These are phyloP conservation scores for Candida boidinii DNA, from an alignment of 805 yeast genomes.

Conservation along the genomic window DNA sequence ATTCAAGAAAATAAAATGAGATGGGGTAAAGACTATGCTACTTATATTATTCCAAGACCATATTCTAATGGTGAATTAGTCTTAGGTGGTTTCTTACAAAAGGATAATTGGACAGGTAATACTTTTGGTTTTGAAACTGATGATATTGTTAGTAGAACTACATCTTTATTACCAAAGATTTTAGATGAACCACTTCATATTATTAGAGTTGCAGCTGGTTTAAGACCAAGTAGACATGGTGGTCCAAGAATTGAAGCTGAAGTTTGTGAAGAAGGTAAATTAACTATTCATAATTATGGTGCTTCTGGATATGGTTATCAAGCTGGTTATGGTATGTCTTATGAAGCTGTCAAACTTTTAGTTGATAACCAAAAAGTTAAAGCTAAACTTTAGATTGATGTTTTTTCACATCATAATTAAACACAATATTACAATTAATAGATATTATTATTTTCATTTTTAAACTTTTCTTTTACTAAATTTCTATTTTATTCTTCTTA, in stretches of 20 bases:
- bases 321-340: constrained; percentile 56
- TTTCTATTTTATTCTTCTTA: too few species aligned
- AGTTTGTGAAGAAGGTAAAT: constrained; percentile 28
- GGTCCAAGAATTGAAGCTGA: constrained; percentile 66
- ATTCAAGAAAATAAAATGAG: constrained; percentile 47
- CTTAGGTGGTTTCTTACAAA: constrained; percentile 68
- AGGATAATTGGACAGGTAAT: constrained; percentile 53
- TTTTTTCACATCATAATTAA: too few species aligned
- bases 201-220: constrained; percentile 60
- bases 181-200: constrained; percentile 37
- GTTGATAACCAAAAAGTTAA: background rate
- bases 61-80: constrained; percentile 56
- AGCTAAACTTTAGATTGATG: background rate
- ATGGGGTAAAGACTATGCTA: constrained; percentile 55
- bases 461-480: too few species aligned
- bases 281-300: constrained; percentile 65
- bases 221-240: constrained; percentile 70
- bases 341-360: constrained; percentile 32
- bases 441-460: too few species aligned
- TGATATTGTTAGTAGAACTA: constrained; percentile 54
- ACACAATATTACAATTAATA: too few species aligned
- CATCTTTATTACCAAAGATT: constrained; percentile 42
- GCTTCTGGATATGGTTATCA: constrained; percentile 61
- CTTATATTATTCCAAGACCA: constrained; percentile 70
- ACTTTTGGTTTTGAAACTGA: constrained; percentile 49